Evolutionary conservation across 2,329 filamentous ascomycete species (phyloP).

Genomic region (Ceratocystiopsis minuta): DNA sequence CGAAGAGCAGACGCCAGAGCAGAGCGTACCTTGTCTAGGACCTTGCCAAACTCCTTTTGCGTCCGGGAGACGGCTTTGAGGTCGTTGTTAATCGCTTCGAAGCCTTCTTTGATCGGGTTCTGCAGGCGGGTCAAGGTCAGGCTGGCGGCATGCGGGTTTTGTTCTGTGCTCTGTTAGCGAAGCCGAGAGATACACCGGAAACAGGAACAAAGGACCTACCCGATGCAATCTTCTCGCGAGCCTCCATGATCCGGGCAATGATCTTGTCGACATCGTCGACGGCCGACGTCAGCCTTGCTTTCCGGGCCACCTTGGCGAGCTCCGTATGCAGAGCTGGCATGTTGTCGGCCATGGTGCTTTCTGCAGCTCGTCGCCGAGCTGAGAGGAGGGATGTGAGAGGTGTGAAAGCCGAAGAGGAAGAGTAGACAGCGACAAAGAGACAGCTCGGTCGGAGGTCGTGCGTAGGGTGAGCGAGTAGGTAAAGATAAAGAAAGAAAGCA

Average conservation of each 20-base stretch:
- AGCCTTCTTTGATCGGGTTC: constrained; percentile 62
- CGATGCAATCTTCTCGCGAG: constrained; percentile 53
- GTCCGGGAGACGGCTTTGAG: constrained; percentile 69
- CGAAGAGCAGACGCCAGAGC: too few relatives aligned
- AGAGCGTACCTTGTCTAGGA: constrained; percentile 53
- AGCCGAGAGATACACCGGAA: not conserved
- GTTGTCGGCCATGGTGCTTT: constrained; percentile 8
- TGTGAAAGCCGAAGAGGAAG: too few relatives aligned
- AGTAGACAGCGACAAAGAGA: too few relatives aligned
- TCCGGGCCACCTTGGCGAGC: constrained; percentile 51
- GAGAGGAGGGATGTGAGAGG: too few relatives aligned
- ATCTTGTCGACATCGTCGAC: constrained; percentile 69
- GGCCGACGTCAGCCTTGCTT: constrained; percentile 49
- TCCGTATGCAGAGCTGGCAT: constrained; percentile 49
- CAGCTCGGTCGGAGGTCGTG: too few relatives aligned
- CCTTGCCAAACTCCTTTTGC: constrained; percentile 69
- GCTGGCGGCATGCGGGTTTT: constrained; percentile 52
- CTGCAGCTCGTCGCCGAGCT: too few relatives aligned
- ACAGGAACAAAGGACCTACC: constrained; percentile 27
- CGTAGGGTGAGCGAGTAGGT: too few relatives aligned
- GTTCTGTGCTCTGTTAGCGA: constrained; percentile 14
- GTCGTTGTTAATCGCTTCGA: constrained; percentile 64
- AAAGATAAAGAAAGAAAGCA: too few relatives aligned
- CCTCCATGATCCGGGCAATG: constrained; percentile 56
- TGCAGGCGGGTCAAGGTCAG: constrained; percentile 70